Conservation (phyloP, 495 filamentous ascomycete genomes). For the Talaromyces wortmannii region DNA sequence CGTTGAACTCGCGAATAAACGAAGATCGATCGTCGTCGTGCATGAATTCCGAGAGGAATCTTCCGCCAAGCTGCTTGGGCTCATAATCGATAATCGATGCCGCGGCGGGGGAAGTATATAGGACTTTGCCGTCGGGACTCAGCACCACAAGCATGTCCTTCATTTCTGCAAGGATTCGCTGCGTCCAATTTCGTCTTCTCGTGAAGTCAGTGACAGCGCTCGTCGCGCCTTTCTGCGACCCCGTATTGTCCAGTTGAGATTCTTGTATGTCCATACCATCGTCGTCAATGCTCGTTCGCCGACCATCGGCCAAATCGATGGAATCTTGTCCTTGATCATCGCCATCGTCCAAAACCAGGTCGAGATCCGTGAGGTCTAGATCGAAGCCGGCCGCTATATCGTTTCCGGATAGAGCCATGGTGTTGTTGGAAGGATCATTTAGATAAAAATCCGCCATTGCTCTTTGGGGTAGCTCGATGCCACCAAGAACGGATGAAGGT, state of each 20-base stretch:
- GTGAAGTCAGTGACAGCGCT: constrained; percentile 58
- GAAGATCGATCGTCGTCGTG: constrained; percentile 83
- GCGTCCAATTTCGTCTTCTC: constrained; percentile 82
- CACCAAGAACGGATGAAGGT: background rate
- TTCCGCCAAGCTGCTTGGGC: constrained; percentile 61
- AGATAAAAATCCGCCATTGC: background rate
- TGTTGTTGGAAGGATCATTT: background rate
- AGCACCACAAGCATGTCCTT: constrained; percentile 85
- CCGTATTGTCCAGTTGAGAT: background rate
- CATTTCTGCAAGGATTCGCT: constrained; percentile 82
- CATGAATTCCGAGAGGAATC: constrained; percentile 70
- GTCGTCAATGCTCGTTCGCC: background rate
- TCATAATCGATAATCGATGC: constrained; percentile 73
- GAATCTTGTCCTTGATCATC: background rate
- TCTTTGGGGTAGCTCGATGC: background rate
- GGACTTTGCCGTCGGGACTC: constrained; percentile 73
- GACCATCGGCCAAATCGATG: background rate
- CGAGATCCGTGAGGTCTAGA: background rate
- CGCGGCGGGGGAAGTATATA: constrained; percentile 77
- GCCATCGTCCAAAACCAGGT: background rate
- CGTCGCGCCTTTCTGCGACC: constrained; percentile 1
- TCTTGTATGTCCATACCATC: background rate
- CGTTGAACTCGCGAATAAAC: constrained; percentile 84
- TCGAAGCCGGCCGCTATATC: background rate
- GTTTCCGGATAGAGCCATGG: background rate